These are phyloP conservation scores for Colletotrichum tamarilloi DNA, from an alignment of 2,329 filamentous ascomycete species.

Conservation along the genomic window DNA sequence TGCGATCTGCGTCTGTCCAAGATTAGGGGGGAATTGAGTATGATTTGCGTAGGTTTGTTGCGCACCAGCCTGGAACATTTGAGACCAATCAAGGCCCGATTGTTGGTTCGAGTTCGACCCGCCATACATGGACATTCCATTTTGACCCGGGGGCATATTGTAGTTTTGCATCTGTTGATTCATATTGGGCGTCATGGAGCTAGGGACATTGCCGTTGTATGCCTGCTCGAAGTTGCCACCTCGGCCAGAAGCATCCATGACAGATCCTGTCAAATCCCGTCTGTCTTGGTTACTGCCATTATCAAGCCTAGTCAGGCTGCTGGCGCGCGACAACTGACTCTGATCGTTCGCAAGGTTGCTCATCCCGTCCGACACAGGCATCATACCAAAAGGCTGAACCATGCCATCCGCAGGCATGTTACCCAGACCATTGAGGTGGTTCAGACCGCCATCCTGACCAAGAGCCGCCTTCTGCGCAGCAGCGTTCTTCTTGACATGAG, in stretches of 20 bases:
- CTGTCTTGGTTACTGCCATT: slow-evolving; percentile 67
- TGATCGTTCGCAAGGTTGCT: slow-evolving; percentile 70
- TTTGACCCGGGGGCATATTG: slow-evolving; percentile 71
- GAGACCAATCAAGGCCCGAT: slow-evolving; percentile 78
- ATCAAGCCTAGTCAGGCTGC: slow-evolving; percentile 69
- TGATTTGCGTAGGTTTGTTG: slow-evolving; percentile 71
- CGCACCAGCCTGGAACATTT: slow-evolving; percentile 81
- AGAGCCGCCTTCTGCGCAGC: slow-evolving; percentile 68
- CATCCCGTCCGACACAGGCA: slow-evolving; percentile 68
- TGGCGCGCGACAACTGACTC: slow-evolving; percentile 70
- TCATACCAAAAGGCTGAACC: slow-evolving; percentile 65
- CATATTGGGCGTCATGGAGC: slow-evolving; percentile 71
- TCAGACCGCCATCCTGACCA: slow-evolving; percentile 64
- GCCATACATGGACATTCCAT: slow-evolving; percentile 73
- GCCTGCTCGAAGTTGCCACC: slow-evolving; percentile 59
- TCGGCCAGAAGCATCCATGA: slow-evolving; percentile 59
- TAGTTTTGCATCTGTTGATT: slow-evolving; percentile 73
- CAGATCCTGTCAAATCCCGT: slow-evolving; percentile 65
- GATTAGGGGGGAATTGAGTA: slow-evolving; percentile 69
- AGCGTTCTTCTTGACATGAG: slow-evolving; percentile 84
- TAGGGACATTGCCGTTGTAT: slow-evolving; percentile 68
- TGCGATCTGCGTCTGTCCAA: slow-evolving; percentile 75
- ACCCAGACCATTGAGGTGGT: slow-evolving; percentile 70
- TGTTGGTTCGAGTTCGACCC: slow-evolving; percentile 70
- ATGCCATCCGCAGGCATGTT: slow-evolving; percentile 68